Evolutionary conservation across 257 asterid genomes (phyloP).

Genomic region (Ocimum tenuiflorum): DNA sequence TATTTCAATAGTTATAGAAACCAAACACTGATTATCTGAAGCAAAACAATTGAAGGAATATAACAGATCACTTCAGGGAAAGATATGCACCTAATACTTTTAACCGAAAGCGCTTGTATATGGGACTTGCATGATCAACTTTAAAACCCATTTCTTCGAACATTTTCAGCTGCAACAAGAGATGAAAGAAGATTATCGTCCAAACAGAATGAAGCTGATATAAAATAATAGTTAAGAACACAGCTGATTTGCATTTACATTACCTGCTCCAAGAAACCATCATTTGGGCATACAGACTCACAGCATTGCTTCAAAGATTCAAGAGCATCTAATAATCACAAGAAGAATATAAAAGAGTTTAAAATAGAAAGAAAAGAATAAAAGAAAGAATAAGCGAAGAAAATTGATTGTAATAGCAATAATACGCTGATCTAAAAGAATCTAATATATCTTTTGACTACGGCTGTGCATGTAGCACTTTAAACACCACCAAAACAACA

Average conservation of each 20-base stretch:
- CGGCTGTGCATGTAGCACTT: constrained; percentile 15
- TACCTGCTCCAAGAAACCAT: constrained; percentile 96
- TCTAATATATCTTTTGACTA: neutral
- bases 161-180: constrained; percentile 67
- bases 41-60: constrained; percentile 6
- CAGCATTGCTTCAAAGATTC: constrained; percentile 75
- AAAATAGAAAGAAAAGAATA: neutral
- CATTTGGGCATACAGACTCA: constrained; percentile 78
- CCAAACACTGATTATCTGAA: constrained; percentile 12
- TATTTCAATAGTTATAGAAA: neutral
- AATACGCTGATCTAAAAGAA: constrained; percentile 10
- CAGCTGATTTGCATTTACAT: constrained; percentile 12
- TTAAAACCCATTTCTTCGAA: constrained; percentile 86
- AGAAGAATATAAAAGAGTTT: neutral
- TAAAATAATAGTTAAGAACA: constrained; percentile 6
- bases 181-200: constrained; percentile 12
- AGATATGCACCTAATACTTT: constrained; percentile 60
- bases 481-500: constrained; percentile 16
- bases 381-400: neutral
- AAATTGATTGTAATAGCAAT: neutral
- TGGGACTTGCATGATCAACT: constrained; percentile 67
- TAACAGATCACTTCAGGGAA: constrained; percentile 1
- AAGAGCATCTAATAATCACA: constrained; percentile 59
- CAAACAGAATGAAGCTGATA: constrained; percentile 9
- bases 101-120: constrained; percentile 81